phyloP scores from a whole-genome alignment of 2,329 filamentous ascomycete species.

The Neonectria ditissima region DNA sequence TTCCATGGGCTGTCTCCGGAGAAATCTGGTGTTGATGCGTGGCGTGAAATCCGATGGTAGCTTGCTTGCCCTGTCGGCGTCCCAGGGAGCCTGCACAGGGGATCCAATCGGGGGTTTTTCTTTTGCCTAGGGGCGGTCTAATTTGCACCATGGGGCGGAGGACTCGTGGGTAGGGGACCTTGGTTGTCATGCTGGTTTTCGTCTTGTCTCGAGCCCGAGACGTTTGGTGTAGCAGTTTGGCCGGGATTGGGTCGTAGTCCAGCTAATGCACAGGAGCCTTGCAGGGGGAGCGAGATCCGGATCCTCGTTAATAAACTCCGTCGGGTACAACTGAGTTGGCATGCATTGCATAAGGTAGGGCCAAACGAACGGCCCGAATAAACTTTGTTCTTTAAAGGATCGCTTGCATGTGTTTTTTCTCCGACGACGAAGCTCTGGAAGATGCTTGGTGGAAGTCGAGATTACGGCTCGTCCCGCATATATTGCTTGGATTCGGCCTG shows the following conservation, averaged over 20 bases:
- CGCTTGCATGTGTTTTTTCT: background rate
- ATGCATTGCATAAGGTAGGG: background rate
- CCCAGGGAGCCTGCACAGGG: background rate
- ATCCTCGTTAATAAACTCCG: constrained; percentile 4
- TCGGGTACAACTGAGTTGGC: background rate
- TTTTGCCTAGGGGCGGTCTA: background rate
- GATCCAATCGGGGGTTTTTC: constrained; percentile 12
- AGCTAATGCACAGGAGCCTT: background rate
- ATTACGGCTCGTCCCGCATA: constrained; percentile 18
- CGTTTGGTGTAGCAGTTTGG: constrained; percentile 26
- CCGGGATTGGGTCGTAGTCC: constrained; percentile 7
- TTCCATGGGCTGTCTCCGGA: background rate
- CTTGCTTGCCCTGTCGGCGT: background rate
- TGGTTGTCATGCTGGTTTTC: constrained; percentile 20
- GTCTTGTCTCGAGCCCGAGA: constrained; percentile 24
- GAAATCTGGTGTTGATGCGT: constrained; percentile 1
- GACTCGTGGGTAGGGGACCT: background rate
- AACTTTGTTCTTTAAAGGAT: constrained; percentile 7
- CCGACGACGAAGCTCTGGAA: background rate
- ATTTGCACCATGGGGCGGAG: constrained; percentile 1
- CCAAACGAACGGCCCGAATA: background rate
- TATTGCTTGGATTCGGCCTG: constrained; percentile 9
- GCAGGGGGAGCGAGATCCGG: background rate
- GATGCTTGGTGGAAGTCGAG: constrained; percentile 11
- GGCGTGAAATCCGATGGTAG: constrained; percentile 5